These are phyloP conservation scores for Trametes pubescens DNA, from an alignment of 1,284 basidiomycete species.

Conservation along the genomic window DNA sequence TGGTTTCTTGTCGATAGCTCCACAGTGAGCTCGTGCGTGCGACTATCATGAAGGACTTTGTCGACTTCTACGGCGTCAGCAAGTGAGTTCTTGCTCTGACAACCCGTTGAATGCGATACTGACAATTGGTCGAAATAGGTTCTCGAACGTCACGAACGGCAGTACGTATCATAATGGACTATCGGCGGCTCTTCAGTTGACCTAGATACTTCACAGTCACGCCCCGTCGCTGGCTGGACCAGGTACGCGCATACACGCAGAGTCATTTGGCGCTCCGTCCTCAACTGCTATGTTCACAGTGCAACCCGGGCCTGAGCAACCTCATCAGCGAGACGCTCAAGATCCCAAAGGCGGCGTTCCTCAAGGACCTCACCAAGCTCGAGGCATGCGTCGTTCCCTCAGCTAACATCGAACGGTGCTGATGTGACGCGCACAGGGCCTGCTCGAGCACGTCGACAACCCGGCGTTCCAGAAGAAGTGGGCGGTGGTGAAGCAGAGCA, in stretches of 20 bases:
- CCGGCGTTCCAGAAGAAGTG: conserved; percentile 79
- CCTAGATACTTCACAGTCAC: conserved; percentile 58
- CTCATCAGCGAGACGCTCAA: conserved; percentile 87
- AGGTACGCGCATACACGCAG: conserved; percentile 46
- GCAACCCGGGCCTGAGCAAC: conserved; percentile 85
- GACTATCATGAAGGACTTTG: conserved; percentile 92
- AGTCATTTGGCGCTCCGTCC: background rate
- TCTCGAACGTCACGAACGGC: conserved; percentile 87
- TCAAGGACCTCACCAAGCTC: conserved; percentile 80
- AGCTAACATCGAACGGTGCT: background rate
- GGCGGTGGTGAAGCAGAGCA: conserved; percentile 85
- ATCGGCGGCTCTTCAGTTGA: background rate
- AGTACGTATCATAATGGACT: conserved; percentile 57
- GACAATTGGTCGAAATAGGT: conserved; percentile 48
- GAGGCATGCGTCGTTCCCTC: conserved; percentile 43
- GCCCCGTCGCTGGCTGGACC: conserved; percentile 89
- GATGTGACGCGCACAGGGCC: conserved; percentile 43
- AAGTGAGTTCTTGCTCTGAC: conserved; percentile 66
- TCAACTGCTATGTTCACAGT: conserved; percentile 51
- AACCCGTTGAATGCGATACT: too few species aligned
- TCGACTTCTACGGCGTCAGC: conserved; percentile 82
- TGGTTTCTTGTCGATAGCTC: conserved; percentile 48
- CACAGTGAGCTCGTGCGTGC: conserved; percentile 78
- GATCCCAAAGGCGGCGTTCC: conserved; percentile 77
- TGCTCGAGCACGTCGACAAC: conserved; percentile 75